phyloP scores from a whole-genome alignment of 192 early-diverging fungal genomes.

The Tieghemiomyces parasiticus region DNA sequence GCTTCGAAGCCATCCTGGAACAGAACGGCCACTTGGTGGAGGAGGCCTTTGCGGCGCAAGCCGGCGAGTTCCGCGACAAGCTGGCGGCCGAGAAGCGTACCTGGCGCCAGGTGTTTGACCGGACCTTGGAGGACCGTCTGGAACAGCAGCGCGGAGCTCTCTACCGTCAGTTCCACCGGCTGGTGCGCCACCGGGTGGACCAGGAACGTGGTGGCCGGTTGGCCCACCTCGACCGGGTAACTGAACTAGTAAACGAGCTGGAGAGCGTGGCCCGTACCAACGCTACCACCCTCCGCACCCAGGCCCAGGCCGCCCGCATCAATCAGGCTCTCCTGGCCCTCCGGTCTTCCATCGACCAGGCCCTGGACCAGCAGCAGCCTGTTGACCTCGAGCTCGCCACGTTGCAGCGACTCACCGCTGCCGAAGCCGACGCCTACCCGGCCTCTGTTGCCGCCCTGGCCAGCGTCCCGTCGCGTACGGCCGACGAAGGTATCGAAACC shows the following conservation, averaged over 20 bases:
- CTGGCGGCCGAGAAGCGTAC: slow-evolving; percentile 28
- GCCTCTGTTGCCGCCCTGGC: slow-evolving; percentile 42
- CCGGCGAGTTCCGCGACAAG: slow-evolving; percentile 26
- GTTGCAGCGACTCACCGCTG: slow-evolving; percentile 32
- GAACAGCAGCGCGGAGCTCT: slow-evolving; percentile 42
- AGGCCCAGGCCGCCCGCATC: slow-evolving; percentile 3
- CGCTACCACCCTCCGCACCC: slow-evolving; percentile 33
- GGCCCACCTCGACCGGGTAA: slow-evolving; percentile 69
- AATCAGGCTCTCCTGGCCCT: slow-evolving; percentile 8
- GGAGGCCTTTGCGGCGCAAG: slow-evolving; percentile 12
- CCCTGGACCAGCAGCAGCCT: slow-evolving; percentile 27
- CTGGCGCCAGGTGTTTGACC: slow-evolving; percentile 29
- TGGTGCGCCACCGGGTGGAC: slow-evolving; percentile 69
- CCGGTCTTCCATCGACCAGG: neutral
- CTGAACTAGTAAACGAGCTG: slow-evolving; percentile 58
- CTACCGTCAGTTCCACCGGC: slow-evolving; percentile 60
- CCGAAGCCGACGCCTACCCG: slow-evolving; percentile 29
- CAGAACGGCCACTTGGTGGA: slow-evolving; percentile 16
- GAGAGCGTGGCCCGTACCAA: slow-evolving; percentile 45
- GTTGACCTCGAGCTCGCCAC: slow-evolving; percentile 59
- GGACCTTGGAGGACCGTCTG: slow-evolving; percentile 33
- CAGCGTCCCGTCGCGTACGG: slow-evolving; percentile 36
- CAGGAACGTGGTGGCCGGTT: slow-evolving; percentile 80
- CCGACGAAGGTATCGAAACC: slow-evolving; percentile 45
- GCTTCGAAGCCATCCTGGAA: slow-evolving; percentile 31